Conservation (phyloP, 495 filamentous ascomycete species). For the Trichoderma erinaceum region DNA sequence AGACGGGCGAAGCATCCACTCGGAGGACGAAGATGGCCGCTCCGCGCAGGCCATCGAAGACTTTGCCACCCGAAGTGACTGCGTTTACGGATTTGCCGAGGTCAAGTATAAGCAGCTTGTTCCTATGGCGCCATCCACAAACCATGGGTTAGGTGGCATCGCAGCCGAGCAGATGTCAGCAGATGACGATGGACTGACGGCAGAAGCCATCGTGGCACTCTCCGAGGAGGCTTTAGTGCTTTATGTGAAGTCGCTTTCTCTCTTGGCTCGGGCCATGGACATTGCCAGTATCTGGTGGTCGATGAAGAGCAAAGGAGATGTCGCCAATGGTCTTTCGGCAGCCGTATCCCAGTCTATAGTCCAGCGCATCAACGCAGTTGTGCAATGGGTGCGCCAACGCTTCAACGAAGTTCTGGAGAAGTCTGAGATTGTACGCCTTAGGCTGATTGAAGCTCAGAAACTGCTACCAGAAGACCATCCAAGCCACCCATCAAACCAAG, state of each 20-base stretch:
- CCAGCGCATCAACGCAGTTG: constrained; percentile 79
- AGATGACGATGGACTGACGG: constrained; percentile 63
- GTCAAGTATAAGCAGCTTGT: constrained; percentile 97
- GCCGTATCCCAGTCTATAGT: constrained; percentile 50
- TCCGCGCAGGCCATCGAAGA: constrained; percentile 82
- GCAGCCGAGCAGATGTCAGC: constrained; percentile 39
- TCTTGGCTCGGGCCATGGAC: constrained; percentile 94
- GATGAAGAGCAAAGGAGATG: constrained; percentile 63
- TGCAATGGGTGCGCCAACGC: constrained; percentile 87
- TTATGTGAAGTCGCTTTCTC: constrained; percentile 85
- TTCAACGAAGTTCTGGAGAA: constrained; percentile 98
- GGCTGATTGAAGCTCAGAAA: constrained; percentile 79
- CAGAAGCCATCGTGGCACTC: constrained; percentile 76
- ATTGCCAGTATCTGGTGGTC: constrained; percentile 91
- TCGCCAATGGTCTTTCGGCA: constrained; percentile 32
- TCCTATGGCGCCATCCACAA: constrained; percentile 72
- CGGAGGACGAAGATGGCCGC: constrained; percentile 72
- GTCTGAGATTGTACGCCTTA: constrained; percentile 81
- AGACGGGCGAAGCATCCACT: constrained; percentile 55
- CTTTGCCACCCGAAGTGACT: constrained; percentile 83
- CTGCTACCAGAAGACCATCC: constrained; percentile 78
- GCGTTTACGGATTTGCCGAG: constrained; percentile 94
- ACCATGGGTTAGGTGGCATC: constrained; percentile 58
- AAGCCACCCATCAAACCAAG: constrained; percentile 73
- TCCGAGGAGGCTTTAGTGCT: constrained; percentile 94